phyloP scores from a whole-genome alignment of 345 rosid species.

The Aquilaria malaccensis region DNA sequence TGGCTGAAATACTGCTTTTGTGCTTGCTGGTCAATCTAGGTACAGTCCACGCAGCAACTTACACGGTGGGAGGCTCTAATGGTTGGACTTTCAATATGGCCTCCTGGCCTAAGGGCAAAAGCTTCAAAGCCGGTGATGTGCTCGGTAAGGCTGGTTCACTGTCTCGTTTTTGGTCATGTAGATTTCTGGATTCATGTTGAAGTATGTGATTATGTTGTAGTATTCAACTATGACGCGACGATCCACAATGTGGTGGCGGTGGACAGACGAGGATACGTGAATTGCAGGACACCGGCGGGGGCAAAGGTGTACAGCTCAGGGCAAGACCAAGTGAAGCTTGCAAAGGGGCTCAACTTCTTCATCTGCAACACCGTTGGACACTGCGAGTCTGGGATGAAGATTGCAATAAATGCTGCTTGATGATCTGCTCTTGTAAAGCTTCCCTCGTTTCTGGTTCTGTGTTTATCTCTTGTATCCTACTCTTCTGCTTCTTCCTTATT shows the following conservation, averaged over 20 bases:
- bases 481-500: too few species aligned
- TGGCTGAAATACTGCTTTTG: slow-evolving; percentile 2
- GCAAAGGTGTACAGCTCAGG: slow-evolving; percentile 34
- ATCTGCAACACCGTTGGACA: slow-evolving; percentile 41
- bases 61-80: slow-evolving; percentile 32
- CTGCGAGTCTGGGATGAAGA: slow-evolving; percentile 45
- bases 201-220: slow-evolving; percentile 16
- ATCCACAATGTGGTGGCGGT: slow-evolving; percentile 42
- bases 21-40: slow-evolving; percentile 14
- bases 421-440: too few species aligned
- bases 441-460: too few species aligned
- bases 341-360: slow-evolving; percentile 43
- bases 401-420: slow-evolving; percentile 34
- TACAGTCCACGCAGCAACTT: slow-evolving; percentile 26
- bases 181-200: not conserved
- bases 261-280: slow-evolving; percentile 24
- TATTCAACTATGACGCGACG: slow-evolving; percentile 34
- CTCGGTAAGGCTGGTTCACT: slow-evolving; percentile 23
- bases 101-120: slow-evolving; percentile 42
- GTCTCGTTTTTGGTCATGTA: not conserved
- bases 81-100: slow-evolving; percentile 40
- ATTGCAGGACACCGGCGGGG: slow-evolving; percentile 29
- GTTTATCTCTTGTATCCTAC: too few species aligned
- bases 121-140: slow-evolving; percentile 43
- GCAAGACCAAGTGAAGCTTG: slow-evolving; percentile 32